A percentile compares a stretch with the other conserved stretches of the same genome.
These are phyloP conservation scores for Colletotrichum agaves DNA, from an alignment of 2,329 filamentous ascomycete genomes.

Conservation along the genomic window DNA sequence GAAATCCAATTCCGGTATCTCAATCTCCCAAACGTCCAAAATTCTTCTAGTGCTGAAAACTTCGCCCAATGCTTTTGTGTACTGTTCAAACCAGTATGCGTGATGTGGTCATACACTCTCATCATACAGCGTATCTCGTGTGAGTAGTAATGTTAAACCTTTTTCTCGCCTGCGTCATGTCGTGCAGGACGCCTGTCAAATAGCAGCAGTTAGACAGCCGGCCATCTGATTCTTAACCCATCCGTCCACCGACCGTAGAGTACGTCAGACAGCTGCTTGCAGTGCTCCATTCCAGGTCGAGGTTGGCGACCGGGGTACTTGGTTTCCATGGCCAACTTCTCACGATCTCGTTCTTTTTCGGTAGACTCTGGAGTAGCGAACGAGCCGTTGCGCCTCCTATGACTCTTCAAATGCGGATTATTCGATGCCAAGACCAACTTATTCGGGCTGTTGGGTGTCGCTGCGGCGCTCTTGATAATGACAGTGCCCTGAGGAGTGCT, in stretches of 20 bases:
- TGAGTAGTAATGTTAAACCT: slow-evolving; percentile 24
- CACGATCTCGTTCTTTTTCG: slow-evolving; percentile 59
- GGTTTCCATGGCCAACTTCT: slow-evolving; percentile 59
- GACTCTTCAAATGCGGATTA: slow-evolving; percentile 87
- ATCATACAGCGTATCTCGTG: slow-evolving; percentile 38
- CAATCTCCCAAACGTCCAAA: slow-evolving; percentile 24
- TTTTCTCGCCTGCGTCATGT: not conserved
- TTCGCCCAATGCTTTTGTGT: slow-evolving; percentile 36
- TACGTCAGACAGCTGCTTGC: slow-evolving; percentile 87
- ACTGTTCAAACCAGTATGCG: slow-evolving; percentile 36
- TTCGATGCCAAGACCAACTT: slow-evolving; percentile 83
- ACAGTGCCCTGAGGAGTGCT: slow-evolving; percentile 66
- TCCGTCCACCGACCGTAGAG: slow-evolving; percentile 92
- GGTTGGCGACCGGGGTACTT: slow-evolving; percentile 66
- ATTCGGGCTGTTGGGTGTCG: slow-evolving; percentile 52
- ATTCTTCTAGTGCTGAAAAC: slow-evolving; percentile 7
- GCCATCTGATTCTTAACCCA: slow-evolving; percentile 79
- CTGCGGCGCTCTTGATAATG: slow-evolving; percentile 62
- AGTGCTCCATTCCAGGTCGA: slow-evolving; percentile 87
- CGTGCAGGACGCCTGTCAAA: not conserved
- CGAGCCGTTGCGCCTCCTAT: slow-evolving; percentile 72
- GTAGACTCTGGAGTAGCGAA: slow-evolving; percentile 47
- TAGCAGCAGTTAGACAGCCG: slow-evolving; percentile 48
- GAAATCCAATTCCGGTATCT: slow-evolving; percentile 21
- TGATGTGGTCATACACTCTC: slow-evolving; percentile 36